Percentiles rank a stretch among this genome's conserved stretches.
Evolutionary conservation across 257 asterid genomes (phyloP).

Genomic region (Rhazya stricta): DNA sequence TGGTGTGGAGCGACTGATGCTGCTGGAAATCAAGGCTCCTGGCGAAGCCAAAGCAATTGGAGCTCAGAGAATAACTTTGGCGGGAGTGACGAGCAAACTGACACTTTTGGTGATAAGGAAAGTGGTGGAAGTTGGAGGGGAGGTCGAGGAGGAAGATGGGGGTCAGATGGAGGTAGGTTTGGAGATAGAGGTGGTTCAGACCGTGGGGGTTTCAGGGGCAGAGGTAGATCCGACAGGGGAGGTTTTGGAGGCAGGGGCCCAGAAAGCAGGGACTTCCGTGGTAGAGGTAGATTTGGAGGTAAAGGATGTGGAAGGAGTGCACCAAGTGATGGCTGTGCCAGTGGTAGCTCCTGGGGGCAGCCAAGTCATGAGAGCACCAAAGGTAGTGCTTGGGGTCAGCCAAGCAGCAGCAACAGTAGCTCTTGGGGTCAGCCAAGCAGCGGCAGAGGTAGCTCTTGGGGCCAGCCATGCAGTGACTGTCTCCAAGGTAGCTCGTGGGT

Average conservation of each 20-base stretch:
- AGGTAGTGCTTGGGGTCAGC: conserved; percentile 46
- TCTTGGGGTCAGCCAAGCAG: conserved; percentile 34
- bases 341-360: conserved; percentile 39
- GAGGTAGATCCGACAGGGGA: conserved; percentile 19
- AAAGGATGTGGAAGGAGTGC: conserved; percentile 21
- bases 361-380: conserved; percentile 36
- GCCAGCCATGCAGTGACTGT: neutral
- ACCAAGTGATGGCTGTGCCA: too few relatives aligned
- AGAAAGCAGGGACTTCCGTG: conserved; percentile 33
- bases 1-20: conserved; percentile 40
- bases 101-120: conserved; percentile 40
- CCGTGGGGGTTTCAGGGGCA: conserved; percentile 38
- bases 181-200: conserved; percentile 53
- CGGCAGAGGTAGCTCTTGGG: neutral
- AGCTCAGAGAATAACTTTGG: conserved; percentile 47
- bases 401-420: conserved; percentile 42
- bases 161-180: conserved; percentile 52
- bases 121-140: conserved; percentile 72
- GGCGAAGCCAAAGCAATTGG: conserved; percentile 72
- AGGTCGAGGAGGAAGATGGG: conserved; percentile 58
- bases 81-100: conserved; percentile 40
- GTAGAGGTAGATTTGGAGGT: conserved; percentile 51
- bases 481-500: conserved; percentile 40
- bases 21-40: conserved; percentile 45
- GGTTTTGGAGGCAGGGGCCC: conserved; percentile 42